Evolutionary conservation across 257 asterid genomes (phyloP).

Genomic region (Forsythia viridissima): DNA sequence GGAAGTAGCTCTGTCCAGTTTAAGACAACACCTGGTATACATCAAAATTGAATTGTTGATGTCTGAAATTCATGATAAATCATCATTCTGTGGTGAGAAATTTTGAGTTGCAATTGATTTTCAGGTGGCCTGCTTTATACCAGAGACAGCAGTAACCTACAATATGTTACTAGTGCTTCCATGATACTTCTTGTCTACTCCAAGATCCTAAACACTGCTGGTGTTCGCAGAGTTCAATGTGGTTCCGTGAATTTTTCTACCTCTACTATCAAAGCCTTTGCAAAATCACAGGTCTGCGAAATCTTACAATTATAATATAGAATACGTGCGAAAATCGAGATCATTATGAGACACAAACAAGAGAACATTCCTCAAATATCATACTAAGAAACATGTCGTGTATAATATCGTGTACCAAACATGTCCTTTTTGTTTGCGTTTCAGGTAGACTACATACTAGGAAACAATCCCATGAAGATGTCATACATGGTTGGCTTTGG

Average conservation of each 20-base stretch:
- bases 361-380: no score
- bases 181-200: constrained; percentile 62
- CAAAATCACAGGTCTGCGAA: constrained; percentile 61
- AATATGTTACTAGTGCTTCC: constrained; percentile 60
- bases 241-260: constrained; percentile 48
- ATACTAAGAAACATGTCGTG: background rate
- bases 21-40: constrained; percentile 71
- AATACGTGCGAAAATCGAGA: no score
- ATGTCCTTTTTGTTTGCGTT: background rate
- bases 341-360: no score
- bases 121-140: constrained; percentile 75
- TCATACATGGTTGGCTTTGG: constrained; percentile 70
- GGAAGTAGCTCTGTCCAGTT: constrained; percentile 66
- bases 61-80: background rate
- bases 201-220: constrained; percentile 39
- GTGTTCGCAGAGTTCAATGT: constrained; percentile 46
- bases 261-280: constrained; percentile 58
- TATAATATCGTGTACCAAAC: background rate
- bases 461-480: constrained; percentile 61
- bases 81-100: background rate
- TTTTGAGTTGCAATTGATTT: constrained; percentile 8
- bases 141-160: constrained; percentile 70
- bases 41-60: background rate
- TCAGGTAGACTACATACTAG: constrained; percentile 73
- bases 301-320: background rate